Evolutionary conservation across 78 protist genomes (phyloP).

Genomic region (Isochrysis galbana): DNA sequence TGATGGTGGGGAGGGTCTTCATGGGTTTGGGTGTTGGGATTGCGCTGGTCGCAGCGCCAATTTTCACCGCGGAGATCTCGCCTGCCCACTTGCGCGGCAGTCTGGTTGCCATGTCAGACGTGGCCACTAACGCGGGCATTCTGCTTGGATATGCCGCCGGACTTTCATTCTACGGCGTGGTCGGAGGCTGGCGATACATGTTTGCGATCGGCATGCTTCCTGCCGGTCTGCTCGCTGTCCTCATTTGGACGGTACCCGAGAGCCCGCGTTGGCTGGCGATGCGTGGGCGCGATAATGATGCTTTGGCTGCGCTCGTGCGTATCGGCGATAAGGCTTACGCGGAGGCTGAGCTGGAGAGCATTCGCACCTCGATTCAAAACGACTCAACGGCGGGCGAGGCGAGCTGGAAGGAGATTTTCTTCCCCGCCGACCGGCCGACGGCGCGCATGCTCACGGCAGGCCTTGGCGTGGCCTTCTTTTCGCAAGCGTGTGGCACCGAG

Average conservation of each 20-base stretch:
- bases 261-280: background rate
- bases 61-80: background rate
- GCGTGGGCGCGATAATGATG: background rate
- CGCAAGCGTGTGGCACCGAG: background rate
- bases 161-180: background rate
- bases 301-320: background rate
- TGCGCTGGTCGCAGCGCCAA: background rate
- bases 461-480: background rate
- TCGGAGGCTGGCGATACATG: background rate
- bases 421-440: background rate
- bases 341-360: too few relatives aligned
- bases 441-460: background rate
- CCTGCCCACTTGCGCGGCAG: background rate
- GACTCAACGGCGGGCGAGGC: background rate
- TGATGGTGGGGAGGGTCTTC: background rate
- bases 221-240: background rate
- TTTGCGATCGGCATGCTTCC: background rate
- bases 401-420: background rate
- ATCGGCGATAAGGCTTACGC: too few relatives aligned
- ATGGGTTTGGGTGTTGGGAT: background rate
- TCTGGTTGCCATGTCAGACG: background rate
- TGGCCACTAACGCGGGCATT: background rate
- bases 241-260: background rate
- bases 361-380: too few relatives aligned
- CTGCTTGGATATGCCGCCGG: background rate